phyloP scores from a whole-genome alignment of 306 rosid genomes.

The Astragalus membranaceus region DNA sequence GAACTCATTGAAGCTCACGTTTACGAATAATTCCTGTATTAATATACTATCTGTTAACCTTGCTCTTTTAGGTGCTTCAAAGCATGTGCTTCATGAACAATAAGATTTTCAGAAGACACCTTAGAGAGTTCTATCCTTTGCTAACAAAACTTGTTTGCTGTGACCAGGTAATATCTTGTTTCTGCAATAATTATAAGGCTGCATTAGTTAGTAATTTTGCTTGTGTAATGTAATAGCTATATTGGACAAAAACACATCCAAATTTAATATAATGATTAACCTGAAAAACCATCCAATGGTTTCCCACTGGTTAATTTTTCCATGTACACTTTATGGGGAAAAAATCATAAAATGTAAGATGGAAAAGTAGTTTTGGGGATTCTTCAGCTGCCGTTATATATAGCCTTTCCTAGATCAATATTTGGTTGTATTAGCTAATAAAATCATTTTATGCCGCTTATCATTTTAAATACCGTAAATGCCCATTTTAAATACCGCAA shows the following conservation, averaged over 20 bases:
- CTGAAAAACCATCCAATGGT: background rate
- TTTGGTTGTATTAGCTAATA: background rate
- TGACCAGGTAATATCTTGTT: conserved; percentile 71
- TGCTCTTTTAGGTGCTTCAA: conserved; percentile 66
- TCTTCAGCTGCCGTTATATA: background rate
- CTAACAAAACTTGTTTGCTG: conserved; percentile 93
- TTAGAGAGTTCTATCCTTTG: conserved; percentile 90
- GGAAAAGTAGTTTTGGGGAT: background rate
- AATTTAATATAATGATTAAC: background rate
- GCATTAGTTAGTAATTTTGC: conserved; percentile 15
- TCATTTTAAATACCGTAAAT: too few species aligned
- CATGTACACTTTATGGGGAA: background rate
- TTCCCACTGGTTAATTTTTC: background rate
- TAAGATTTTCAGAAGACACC: conserved; percentile 80
- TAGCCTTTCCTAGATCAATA: background rate
- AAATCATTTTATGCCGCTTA: too few species aligned
- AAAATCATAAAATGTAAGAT: background rate
- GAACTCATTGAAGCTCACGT: background rate
- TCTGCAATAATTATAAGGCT: background rate
- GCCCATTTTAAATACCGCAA: too few species aligned
- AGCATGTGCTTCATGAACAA: conserved; percentile 90
- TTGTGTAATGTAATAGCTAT: background rate
- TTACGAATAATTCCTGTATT: background rate
- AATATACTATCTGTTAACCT: conserved; percentile 7
- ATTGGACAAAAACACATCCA: background rate